These are phyloP conservation scores for Exserohilum turcica DNA, from an alignment of 2,329 filamentous ascomycete species.

Conservation along the genomic window DNA sequence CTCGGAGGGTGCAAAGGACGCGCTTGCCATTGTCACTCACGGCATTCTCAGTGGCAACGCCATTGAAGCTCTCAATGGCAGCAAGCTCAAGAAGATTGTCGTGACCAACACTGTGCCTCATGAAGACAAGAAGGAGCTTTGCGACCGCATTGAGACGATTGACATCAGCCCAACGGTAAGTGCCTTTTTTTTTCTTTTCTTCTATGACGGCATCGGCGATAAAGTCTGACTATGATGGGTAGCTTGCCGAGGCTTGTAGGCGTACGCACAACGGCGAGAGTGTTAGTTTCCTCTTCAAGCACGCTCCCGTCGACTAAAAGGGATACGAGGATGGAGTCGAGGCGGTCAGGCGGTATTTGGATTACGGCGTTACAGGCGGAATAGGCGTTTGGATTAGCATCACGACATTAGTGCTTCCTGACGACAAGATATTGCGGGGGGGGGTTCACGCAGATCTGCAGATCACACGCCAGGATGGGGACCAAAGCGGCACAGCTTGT, in stretches of 20 bases:
- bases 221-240: conserved; percentile 18
- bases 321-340: conserved; percentile 9
- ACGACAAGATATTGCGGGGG: conserved; percentile 5
- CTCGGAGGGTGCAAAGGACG: conserved; percentile 76
- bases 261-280: conserved; percentile 74
- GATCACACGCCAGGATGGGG: conserved; percentile 11
- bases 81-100: conserved; percentile 76
- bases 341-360: conserved; percentile 12
- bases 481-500: conserved; percentile 21
- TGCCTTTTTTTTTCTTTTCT: no score
- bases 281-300: conserved; percentile 72
- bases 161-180: conserved; percentile 80
- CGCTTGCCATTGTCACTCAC: conserved; percentile 94
- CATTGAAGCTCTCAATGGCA: conserved; percentile 82
- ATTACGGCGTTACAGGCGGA: conserved; percentile 23
- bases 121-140: conserved; percentile 77
- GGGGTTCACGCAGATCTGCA: conserved; percentile 11
- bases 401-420: conserved; percentile 1
- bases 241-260: conserved; percentile 71
- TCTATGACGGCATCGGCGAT: not conserved
- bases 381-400: conserved; percentile 13
- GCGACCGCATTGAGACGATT: conserved; percentile 83
- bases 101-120: conserved; percentile 89
- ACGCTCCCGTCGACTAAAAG: conserved; percentile 60
- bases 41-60: conserved; percentile 88